Base-by-base conservation (phyloP, 2,329 filamentous ascomycete species). In the Xylaria sp. region DNA sequence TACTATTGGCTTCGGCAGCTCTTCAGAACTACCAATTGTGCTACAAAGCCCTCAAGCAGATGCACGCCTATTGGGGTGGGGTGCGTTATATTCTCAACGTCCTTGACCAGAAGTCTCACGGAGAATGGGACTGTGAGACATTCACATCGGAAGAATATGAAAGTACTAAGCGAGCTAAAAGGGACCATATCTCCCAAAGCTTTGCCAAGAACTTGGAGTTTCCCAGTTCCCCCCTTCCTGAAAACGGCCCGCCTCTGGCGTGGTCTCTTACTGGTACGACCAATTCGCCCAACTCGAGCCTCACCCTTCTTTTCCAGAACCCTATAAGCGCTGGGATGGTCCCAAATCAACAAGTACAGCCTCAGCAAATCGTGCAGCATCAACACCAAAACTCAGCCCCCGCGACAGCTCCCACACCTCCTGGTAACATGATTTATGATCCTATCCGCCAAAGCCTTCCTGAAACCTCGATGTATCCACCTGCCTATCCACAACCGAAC, bases 241-340 rank as follows among this genome's bases (percentile, higher is more conserved):
- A 77, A 0, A 85, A 84, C 60, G 81, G 83, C 48, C 82, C 83
- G 9, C 84, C 83, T 0, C 93, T 97, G 67, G 94, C 93, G 1
- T 97, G 92, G 91, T 94, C 93, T 8, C 82, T 97, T n/a, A 94
- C 94, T 0, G 94, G 94, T 15, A 95, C 91, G 1, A 94, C 93
- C 64, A 94, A 97, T 76, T 96, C 93, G 3, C 91, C 93, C 1
- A 94, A 90, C 71, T 94, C 93, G 0, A 96, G 93, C 76, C 83
- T 97, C 4, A 94, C 93, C 0, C 86, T 95, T 65, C 88, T 97
- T 77, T 97, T 94, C 77, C 90, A 92, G 68, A 90, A 87, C 64
- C 76, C 79, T 1, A 78, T 71, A 57, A 64, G 72, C 28, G 43
- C 72, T 72, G 46, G 72, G 59, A 46, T 67, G 54, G 62, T 73